Base-by-base conservation (phyloP, 2,329 filamentous ascomycete genomes). In the Elsinoe fawcettii region DNA sequence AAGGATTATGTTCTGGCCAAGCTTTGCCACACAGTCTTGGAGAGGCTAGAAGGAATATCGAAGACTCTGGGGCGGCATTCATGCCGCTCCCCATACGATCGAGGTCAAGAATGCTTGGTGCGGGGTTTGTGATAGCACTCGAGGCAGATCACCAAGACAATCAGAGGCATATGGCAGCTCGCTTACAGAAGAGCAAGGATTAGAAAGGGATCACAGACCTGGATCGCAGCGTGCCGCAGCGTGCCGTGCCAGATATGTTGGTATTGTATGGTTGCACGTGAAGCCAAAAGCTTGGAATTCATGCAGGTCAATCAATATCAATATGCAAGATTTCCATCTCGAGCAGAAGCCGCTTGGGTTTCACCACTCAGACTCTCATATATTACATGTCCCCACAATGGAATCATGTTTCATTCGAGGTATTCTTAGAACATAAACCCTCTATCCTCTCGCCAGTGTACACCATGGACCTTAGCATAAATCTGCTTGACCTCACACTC, bases 281-380 rank as follows among this genome's bases (percentile, higher is more conserved):
- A 20, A 51, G 46, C 46, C 46, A 32, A 51, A 32, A 30, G 46
- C 8, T 51, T 32, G 27, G 46, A 18, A 51, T 51, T n/a, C 20
- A 32, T 51, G 46, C 30, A 51, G 25, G 12, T 51, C 14, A 51
- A 32, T 16, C 30, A 32, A 32, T 51, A 18, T 51, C 46, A 51
- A 51, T 51, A 51, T 51, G 27, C n/a, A 51, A 51, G 27, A 51
- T 20, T 34, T 16, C 27, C 14, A 51, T 34, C 46, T 51, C 25
- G 46, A 32, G 20, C 27, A 18, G 16, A 34, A 34, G 25, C 25
- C 14, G 25, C 46, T 32, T 30, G 11, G 25, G 46, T 51, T 34
- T 51, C 25, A 34, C 14, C 30, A 32, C 8, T 12, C n/a, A 51
- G 16, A 44, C 39, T 44, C 39, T 49, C 14, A 30, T 51, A 51